phyloP scores from a whole-genome alignment of 768 basidiomycete genomes.

The Rhizopogon sp. region DNA sequence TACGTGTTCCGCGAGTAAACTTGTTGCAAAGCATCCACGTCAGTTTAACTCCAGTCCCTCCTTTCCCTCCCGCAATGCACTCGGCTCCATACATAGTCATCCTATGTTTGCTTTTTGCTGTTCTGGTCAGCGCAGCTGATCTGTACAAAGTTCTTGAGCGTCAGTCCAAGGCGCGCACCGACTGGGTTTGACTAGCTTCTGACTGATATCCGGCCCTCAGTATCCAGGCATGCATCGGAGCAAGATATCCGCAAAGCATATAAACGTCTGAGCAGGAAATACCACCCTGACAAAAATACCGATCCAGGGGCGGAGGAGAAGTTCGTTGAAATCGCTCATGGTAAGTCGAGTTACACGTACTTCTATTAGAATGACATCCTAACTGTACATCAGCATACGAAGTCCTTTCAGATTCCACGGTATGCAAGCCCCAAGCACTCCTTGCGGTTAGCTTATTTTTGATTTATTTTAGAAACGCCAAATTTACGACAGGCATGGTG shows the following conservation, averaged over 20 bases:
- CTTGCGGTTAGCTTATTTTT: background rate
- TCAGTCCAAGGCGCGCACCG: slow-evolving; percentile 42
- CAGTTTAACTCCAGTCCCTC: background rate
- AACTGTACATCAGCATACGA: slow-evolving; percentile 67
- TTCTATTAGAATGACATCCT: background rate
- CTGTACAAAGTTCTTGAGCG: slow-evolving; percentile 80
- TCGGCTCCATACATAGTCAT: slow-evolving; percentile 23
- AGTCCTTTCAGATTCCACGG: slow-evolving; percentile 82
- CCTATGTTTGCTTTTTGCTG: slow-evolving; percentile 27
- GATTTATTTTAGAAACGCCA: slow-evolving; percentile 63
- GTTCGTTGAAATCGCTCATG: slow-evolving; percentile 89
- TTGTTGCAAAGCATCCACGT: slow-evolving; percentile 1
- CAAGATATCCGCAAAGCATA: slow-evolving; percentile 91
- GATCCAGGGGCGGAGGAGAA: slow-evolving; percentile 74
- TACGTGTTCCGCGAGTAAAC: slow-evolving; percentile 19
- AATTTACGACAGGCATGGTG: slow-evolving; percentile 93
- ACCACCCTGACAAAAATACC: slow-evolving; percentile 95
- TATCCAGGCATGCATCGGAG: slow-evolving; percentile 77
- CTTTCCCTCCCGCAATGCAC: slow-evolving; percentile 15
- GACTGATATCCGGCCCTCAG: slow-evolving; percentile 25
- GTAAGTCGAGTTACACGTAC: slow-evolving; percentile 35
- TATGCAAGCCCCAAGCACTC: slow-evolving; percentile 28
- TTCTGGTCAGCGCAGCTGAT: slow-evolving; percentile 50
- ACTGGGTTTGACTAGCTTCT: slow-evolving; percentile 11
- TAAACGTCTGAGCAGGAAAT: slow-evolving; percentile 82